Evolutionary conservation across 768 basidiomycete species (phyloP).

Genomic region (Cystofilobasidium bisporidii): DNA sequence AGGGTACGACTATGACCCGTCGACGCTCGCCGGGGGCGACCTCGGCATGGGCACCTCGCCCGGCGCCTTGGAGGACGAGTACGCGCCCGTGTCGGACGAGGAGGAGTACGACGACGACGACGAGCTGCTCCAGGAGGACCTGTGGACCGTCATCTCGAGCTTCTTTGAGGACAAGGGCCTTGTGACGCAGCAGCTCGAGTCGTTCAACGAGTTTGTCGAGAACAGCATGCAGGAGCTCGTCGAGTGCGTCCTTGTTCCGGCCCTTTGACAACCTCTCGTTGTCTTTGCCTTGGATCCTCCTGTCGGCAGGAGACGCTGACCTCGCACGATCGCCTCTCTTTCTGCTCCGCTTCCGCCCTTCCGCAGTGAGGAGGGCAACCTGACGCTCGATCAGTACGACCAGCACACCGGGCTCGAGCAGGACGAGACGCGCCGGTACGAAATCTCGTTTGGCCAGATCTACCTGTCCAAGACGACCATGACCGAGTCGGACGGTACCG

Average conservation of each 20-base stretch:
- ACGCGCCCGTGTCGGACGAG: not conserved
- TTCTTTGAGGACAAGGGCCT: conserved; percentile 97
- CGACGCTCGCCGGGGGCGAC: not conserved
- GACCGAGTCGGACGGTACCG: conserved; percentile 89
- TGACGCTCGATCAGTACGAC: conserved; percentile 90
- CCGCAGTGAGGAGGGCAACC: conserved; percentile 64
- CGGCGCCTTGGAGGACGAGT: not conserved
- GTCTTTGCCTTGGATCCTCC: too few species aligned
- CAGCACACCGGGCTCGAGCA: conserved; percentile 82
- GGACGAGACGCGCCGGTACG: conserved; percentile 65
- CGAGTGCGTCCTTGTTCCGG: too few species aligned
- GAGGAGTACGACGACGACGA: conserved; percentile 15
- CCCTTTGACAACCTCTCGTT: too few species aligned
- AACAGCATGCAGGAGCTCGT: conserved; percentile 99
- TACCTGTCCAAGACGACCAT: conserved; percentile 90
- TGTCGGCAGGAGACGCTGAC: too few species aligned
- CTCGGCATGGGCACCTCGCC: not conserved
- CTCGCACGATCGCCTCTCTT: not conserved
- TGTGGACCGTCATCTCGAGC: conserved; percentile 68
- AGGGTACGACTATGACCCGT: conserved; percentile 7
- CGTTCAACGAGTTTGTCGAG: conserved; percentile 97
- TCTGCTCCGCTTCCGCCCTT: not conserved
- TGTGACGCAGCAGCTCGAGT: conserved; percentile 93
- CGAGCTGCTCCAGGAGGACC: conserved; percentile 34
- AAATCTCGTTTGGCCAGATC: conserved; percentile 95